These are phyloP conservation scores for Pilasporangium apinafurcum DNA, from an alignment of 352 stramenopile genomes.

Conservation along the genomic window DNA sequence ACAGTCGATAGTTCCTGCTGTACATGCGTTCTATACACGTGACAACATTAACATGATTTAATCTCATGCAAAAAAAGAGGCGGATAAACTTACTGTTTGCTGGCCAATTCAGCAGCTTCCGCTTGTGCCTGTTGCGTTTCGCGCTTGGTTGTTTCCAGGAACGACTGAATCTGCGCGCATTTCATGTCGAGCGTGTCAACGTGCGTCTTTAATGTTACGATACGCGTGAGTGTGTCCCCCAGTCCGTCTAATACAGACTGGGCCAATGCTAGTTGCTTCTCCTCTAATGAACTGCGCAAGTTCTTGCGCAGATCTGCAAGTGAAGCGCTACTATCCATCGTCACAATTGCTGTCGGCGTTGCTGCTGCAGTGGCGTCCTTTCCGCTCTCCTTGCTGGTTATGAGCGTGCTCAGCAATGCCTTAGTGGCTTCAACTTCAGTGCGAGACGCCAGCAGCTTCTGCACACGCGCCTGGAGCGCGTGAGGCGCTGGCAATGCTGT, in stretches of 20 bases:
- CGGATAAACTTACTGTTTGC: constrained; percentile 25
- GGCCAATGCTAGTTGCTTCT: constrained; percentile 45
- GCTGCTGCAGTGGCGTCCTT: constrained; percentile 2
- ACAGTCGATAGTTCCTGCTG: constrained; percentile 42
- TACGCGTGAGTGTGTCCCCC: constrained; percentile 27
- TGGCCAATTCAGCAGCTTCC: constrained; percentile 32
- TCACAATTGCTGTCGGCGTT: constrained; percentile 11
- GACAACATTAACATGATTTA: constrained; percentile 1
- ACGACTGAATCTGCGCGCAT: constrained; percentile 39
- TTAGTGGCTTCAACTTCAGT: constrained; percentile 58
- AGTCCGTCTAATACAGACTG: constrained; percentile 38
- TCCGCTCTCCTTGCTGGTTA: no score
- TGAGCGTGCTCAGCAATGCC: constrained; percentile 44
- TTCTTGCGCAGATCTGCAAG: constrained; percentile 35
- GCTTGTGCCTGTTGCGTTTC: constrained; percentile 63
- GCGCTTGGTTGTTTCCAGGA: constrained; percentile 52
- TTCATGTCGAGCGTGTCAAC: constrained; percentile 43
- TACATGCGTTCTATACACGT: constrained; percentile 26
- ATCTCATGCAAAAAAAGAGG: constrained; percentile 1
- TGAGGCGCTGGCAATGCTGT: constrained; percentile 8
- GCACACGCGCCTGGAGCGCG: constrained; percentile 46
- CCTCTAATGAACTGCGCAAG: constrained; percentile 37
- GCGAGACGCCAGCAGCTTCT: constrained; percentile 57
- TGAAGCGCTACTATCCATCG: constrained; percentile 17
- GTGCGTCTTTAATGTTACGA: constrained; percentile 21